Evolutionary conservation across 1,284 basidiomycete genomes (phyloP), one percentile per base, ranked within the genome.

Genomic region (Microbotryum violaceum): DNA sequence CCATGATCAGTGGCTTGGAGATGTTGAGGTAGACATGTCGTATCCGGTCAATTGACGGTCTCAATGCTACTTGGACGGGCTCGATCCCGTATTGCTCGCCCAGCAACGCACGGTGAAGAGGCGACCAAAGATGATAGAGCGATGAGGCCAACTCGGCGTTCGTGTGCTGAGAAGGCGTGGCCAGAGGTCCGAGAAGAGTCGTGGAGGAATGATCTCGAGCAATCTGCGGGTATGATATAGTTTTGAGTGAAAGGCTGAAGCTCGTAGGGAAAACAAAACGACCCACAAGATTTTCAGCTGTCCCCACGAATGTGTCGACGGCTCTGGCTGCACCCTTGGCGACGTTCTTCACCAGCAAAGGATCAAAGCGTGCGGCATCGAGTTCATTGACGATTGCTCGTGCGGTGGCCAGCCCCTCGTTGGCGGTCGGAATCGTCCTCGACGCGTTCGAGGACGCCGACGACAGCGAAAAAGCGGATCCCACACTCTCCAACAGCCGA

Each of bases 351-450:
- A 91, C 83, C 9, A 97, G 79, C 33, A 97, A 73, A 0, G 93
- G 93, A 75, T 97, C 93, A 73, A 96, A 97, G 60, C 87, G 83
- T 4, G 91, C 91, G 2, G 89, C 84, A 74, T 97, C 93, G 4
- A 97, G 81, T 73, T 96, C 92, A 74, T 97, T 97, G 20, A 84
- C 83, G 45, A 93, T 79, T 0, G 83, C 81, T 12, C 91, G 81
- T 1, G 87, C 84, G 42, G 92, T 80, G 57, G 83, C 84, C 6
- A 85, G 77, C 5, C 89, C 92, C 60, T 94, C 91, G 37, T 79
- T 81, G 44, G 83, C 79, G 0, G 85, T 84, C 0, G 91, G 64
- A 2, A 60, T 50, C 0, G 58, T 57, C 66, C 62, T 58, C 4
- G 61, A 64, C 18, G 58, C 33, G 8, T 25, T 89, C 1, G 88